These are phyloP conservation scores for Novakomyces olei DNA, from an alignment of 805 yeast species.

Conservation along the genomic window DNA sequence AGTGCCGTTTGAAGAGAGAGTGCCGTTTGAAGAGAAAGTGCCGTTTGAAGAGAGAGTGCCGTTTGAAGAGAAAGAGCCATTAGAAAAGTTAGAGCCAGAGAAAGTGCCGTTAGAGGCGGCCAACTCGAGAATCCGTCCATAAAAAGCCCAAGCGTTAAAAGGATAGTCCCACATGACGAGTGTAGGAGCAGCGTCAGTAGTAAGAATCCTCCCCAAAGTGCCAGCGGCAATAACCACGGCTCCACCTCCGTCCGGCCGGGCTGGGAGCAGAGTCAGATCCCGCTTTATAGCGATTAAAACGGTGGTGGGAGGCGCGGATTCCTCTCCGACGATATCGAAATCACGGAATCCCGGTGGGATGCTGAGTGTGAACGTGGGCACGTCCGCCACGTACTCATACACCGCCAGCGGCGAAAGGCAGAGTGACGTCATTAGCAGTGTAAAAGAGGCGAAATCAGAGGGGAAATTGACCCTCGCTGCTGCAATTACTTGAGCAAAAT, in stretches of 20 bases:
- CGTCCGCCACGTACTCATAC: constrained; percentile 20
- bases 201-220: constrained; percentile 51
- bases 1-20: no score
- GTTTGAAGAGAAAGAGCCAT: no score
- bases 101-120: no score
- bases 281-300: constrained; percentile 28
- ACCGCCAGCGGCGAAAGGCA: background rate
- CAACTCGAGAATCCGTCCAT: no score
- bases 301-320: constrained; percentile 30
- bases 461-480: constrained; percentile 1
- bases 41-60: no score
- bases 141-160: constrained; percentile 77
- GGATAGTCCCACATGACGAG: constrained; percentile 44
- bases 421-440: background rate
- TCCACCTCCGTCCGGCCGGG: constrained; percentile 15
- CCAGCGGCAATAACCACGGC: constrained; percentile 27
- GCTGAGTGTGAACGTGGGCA: constrained; percentile 40
- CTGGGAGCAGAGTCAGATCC: constrained; percentile 10
- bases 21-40: no score
- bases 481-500: background rate
- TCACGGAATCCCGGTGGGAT: constrained; percentile 20
- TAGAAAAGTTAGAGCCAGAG: no score
- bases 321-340: constrained; percentile 21
- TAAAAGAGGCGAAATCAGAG: background rate
- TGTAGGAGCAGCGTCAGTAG: constrained; percentile 21